A percentile compares a stretch with the other conserved stretches of the same genome.
phyloP scores from a whole-genome alignment of 139 green algal genomes.

The Micractinium sp. region DNA sequence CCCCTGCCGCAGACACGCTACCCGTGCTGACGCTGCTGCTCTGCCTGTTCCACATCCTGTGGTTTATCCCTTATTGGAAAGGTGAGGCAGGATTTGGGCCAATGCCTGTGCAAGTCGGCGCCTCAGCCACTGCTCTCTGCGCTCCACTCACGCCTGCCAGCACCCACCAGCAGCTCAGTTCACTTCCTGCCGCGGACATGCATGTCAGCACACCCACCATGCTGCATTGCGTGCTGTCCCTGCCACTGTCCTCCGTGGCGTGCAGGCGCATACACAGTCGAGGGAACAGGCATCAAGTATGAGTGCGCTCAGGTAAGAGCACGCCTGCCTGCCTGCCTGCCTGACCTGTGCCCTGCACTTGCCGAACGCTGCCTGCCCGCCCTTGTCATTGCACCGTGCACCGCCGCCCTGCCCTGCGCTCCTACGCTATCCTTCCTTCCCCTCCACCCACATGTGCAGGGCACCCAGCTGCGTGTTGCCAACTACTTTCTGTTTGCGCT shows the following conservation, averaged over 20 bases:
- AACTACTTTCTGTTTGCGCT: conserved; percentile 18
- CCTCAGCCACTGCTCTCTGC: no score
- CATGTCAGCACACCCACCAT: neutral
- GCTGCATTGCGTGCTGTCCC: neutral
- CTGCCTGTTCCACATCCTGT: conserved; percentile 16
- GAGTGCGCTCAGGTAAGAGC: neutral
- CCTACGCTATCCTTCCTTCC: neutral
- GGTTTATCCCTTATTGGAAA: conserved; percentile 20
- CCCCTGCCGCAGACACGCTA: conserved; percentile 21
- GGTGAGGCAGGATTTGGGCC: no score
- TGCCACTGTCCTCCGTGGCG: neutral
- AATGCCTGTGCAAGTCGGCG: no score
- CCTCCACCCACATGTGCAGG: neutral
- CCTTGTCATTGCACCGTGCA: neutral
- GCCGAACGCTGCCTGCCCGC: no score
- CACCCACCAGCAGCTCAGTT: neutral
- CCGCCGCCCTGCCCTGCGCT: neutral
- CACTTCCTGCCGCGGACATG: neutral
- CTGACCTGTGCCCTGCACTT: neutral
- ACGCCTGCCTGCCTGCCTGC: neutral
- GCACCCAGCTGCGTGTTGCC: neutral
- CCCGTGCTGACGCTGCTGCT: conserved; percentile 4
- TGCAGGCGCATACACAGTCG: conserved; percentile 11
- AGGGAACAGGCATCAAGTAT: conserved; percentile 12
- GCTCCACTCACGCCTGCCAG: no score